These are phyloP conservation scores for Phialemoniopsis sp. DNA, from an alignment of 2,329 filamentous ascomycete species.

Conservation along the genomic window DNA sequence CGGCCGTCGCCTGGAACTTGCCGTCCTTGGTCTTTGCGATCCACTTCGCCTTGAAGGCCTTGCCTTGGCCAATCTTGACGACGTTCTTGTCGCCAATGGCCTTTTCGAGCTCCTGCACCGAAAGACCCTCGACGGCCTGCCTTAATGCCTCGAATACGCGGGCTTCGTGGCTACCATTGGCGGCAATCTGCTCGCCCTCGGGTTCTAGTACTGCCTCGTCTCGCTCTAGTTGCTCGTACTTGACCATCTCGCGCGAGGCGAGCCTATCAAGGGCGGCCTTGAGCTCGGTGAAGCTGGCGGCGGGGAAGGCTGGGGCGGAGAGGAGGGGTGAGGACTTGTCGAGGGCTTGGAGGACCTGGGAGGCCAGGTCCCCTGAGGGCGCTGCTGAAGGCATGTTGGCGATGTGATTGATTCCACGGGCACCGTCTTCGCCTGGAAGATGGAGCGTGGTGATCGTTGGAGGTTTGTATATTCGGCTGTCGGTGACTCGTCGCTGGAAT, in stretches of 20 bases:
- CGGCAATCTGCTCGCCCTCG: conserved; percentile 68
- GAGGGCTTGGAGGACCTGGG: conserved; percentile 62
- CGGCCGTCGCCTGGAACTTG: conserved; percentile 37
- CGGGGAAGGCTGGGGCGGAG: conserved; percentile 67
- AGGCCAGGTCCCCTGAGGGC: conserved; percentile 53
- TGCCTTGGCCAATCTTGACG: conserved; percentile 84
- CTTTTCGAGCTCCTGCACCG: conserved; percentile 68
- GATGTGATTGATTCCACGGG: background rate
- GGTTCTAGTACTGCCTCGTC: conserved; percentile 74
- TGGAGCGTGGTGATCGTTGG: too few relatives aligned
- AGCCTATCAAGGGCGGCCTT: conserved; percentile 89
- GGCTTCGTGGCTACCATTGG: conserved; percentile 76
- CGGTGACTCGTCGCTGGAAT: too few relatives aligned
- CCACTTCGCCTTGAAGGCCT: conserved; percentile 83
- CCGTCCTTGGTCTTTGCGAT: conserved; percentile 58
- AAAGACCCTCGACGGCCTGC: conserved; percentile 72
- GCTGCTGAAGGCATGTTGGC: conserved; percentile 30
- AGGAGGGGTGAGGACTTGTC: conserved; percentile 60
- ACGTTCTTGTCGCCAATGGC: conserved; percentile 69
- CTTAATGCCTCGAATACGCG: conserved; percentile 75
- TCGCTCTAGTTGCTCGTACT: conserved; percentile 76
- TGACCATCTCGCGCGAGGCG: conserved; percentile 78
- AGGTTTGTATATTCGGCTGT: too few relatives aligned
- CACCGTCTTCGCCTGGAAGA: too few relatives aligned
- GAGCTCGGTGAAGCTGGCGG: conserved; percentile 60